Conservation (phyloP, 2,329 filamentous ascomycete species). For the Epichloe sibirici region DNA sequence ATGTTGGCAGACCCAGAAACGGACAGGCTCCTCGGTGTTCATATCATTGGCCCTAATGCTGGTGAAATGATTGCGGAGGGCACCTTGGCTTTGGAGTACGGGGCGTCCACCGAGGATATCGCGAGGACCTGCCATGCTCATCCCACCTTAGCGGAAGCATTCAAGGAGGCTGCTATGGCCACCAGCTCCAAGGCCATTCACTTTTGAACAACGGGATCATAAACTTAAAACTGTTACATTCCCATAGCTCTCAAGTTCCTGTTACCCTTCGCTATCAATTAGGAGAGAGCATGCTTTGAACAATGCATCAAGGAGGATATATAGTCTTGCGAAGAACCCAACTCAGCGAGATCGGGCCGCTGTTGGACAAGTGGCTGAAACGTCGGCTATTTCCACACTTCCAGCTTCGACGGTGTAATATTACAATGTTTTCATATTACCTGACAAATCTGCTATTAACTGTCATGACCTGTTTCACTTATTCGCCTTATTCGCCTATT, state of each 20-base stretch:
- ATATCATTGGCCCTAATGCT: constrained; percentile 92
- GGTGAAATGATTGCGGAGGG: constrained; percentile 99
- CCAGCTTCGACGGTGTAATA: constrained; percentile 1
- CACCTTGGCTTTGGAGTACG: constrained; percentile 90
- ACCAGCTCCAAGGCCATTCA: constrained; percentile 94
- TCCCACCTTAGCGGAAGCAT: constrained; percentile 89
- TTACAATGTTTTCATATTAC: not conserved
- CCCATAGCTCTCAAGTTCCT: not conserved
- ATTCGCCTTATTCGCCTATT: no score
- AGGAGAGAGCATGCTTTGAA: not conserved
- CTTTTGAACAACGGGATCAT: constrained; percentile 46
- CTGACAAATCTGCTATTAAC: not conserved
- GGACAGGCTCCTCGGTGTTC: constrained; percentile 85
- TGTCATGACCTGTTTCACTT: no score
- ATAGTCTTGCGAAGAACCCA: not conserved
- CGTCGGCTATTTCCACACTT: not conserved
- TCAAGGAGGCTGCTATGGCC: constrained; percentile 99
- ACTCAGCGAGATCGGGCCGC: not conserved
- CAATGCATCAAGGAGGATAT: not conserved
- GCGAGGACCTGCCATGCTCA: constrained; percentile 93
- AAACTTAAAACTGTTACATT: not conserved
- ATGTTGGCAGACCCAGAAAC: constrained; percentile 94
- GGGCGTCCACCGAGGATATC: constrained; percentile 88
- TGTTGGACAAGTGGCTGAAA: not conserved
- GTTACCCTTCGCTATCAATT: not conserved